phyloP scores from a whole-genome alignment of 106 monocot species.

The Agapanthus africanus region DNA sequence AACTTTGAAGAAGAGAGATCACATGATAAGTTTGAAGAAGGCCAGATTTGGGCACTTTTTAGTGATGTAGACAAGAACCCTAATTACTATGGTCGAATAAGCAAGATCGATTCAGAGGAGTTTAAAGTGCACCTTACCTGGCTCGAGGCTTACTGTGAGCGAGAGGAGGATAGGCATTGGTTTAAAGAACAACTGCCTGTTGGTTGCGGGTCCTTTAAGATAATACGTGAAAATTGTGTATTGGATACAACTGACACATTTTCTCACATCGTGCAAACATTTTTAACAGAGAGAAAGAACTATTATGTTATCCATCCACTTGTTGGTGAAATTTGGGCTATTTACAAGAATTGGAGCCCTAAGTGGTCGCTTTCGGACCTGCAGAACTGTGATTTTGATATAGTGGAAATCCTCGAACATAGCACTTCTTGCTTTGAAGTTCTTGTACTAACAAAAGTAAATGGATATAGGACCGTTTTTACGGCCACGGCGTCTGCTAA shows the following conservation, averaged over 20 bases:
- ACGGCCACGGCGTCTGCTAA: not conserved
- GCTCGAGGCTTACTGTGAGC: slow-evolving; percentile 45
- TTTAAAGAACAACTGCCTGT: slow-evolving; percentile 5
- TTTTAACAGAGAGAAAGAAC: slow-evolving; percentile 4
- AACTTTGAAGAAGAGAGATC: slow-evolving; percentile 14
- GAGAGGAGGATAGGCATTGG: slow-evolving; percentile 9
- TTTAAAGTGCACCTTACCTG: slow-evolving; percentile 42
- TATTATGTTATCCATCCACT: slow-evolving; percentile 36
- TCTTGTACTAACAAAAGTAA: slow-evolving; percentile 30
- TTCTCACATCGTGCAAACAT: slow-evolving; percentile 34
- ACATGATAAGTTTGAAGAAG: slow-evolving; percentile 11
- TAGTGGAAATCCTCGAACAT: slow-evolving; percentile 41
- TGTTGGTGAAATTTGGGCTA: slow-evolving; percentile 46
- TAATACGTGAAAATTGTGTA: not conserved
- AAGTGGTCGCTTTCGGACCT: slow-evolving; percentile 31
- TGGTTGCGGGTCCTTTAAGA: slow-evolving; percentile 18
- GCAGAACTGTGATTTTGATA: slow-evolving; percentile 56
- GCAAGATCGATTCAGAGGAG: slow-evolving; percentile 27
- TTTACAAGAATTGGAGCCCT: slow-evolving; percentile 45
- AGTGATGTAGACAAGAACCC: slow-evolving; percentile 61
- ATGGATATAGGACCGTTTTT: slow-evolving; percentile 55
- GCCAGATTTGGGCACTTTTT: slow-evolving; percentile 41
- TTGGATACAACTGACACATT: slow-evolving; percentile 24
- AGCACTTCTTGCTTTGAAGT: slow-evolving; percentile 8
- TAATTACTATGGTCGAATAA: slow-evolving; percentile 61